A percentile compares a stretch with the other conserved stretches of the same genome.
Conservation (phyloP, 108 stramenopile genomes). For the Mayamaea pseudoterrestris region DNA sequence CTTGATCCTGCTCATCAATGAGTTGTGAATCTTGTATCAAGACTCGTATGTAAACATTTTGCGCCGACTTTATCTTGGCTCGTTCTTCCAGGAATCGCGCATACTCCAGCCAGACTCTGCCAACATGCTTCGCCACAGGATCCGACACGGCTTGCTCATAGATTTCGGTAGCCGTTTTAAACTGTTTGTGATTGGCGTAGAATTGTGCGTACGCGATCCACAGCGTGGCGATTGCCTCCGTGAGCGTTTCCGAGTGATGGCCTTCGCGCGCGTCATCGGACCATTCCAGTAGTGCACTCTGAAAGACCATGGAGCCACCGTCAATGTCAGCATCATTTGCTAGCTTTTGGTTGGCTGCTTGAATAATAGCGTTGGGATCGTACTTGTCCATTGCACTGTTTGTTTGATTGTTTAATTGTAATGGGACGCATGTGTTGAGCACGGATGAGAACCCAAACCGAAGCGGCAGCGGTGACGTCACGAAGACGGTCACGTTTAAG, state of each 20-base stretch:
- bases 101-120: conserved; percentile 69
- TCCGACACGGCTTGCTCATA: conserved; percentile 66
- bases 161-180: conserved; percentile 72
- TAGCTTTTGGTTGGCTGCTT: conserved; percentile 45
- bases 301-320: conserved; percentile 62
- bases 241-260: conserved; percentile 12
- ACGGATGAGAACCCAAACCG: too few species aligned
- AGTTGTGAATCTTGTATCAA: conserved; percentile 38
- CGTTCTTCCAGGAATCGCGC: conserved; percentile 67
- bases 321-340: conserved; percentile 18
- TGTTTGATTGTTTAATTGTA: neutral
- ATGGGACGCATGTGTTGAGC: neutral
- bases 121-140: conserved; percentile 48
- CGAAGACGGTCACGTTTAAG: too few species aligned
- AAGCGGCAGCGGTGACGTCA: too few species aligned
- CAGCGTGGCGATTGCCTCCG: conserved; percentile 52
- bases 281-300: conserved; percentile 74
- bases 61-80: conserved; percentile 47
- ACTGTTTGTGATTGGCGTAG: conserved; percentile 48
- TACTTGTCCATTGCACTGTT: conserved; percentile 6
- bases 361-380: conserved; percentile 46
- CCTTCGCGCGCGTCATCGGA: conserved; percentile 78
- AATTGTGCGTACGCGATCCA: conserved; percentile 73
- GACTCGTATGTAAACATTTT: conserved; percentile 65
- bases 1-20: conserved; percentile 47